Base-by-base conservation (phyloP, 1,139 yeast genomes). In the Lodderomyces pseudojiufengensis region DNA sequence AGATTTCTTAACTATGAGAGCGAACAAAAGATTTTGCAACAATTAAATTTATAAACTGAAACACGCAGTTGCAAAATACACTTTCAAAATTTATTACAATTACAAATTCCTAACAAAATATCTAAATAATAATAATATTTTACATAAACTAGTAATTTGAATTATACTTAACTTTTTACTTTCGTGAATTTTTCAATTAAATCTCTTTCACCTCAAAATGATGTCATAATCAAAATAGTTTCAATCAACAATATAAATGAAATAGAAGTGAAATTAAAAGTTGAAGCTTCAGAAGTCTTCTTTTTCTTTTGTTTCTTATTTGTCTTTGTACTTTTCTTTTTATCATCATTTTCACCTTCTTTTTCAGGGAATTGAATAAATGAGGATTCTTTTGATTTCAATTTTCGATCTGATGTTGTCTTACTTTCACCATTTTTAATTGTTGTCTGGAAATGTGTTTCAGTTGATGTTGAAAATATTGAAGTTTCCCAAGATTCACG, bases 241-340 rank as follows among this genome's bases (percentile, higher is more conserved):
- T 37, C 38, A 22, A 23, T 27, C 25, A 39, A 29, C 13, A 41
- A 9, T 13, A 42, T 27, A 14, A 29, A 13, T 11, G 32, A 11
- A 2, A 40, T 20, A 11, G 40, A 38, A 11, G 33, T 15, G 5
- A 40, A 29, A 16, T 32, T 14, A 16, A 34, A 13, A 8, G 14
- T 35, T 7, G 39, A 31, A 25, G 38, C 43, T 23, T 41, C 43
- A 13, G 41, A 33, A n/a, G 5, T 24, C 9, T 14, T 15, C 27
- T 23, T 23, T 18, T 9, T 12, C n/a, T 22, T 22, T 16, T 30
- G 14, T 18, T 9, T 23, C 16, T 12, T 22, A 8, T 22, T 22
- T 10, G 9, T 22, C 10, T 22, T 22, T 10, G 9, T 5, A n/a
- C 26, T 24, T 24, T 24, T 24, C 9, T 24, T 12, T 5, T 24